Base-by-base conservation (phyloP, 2,329 filamentous ascomycete genomes). In the Neonectria hederae region DNA sequence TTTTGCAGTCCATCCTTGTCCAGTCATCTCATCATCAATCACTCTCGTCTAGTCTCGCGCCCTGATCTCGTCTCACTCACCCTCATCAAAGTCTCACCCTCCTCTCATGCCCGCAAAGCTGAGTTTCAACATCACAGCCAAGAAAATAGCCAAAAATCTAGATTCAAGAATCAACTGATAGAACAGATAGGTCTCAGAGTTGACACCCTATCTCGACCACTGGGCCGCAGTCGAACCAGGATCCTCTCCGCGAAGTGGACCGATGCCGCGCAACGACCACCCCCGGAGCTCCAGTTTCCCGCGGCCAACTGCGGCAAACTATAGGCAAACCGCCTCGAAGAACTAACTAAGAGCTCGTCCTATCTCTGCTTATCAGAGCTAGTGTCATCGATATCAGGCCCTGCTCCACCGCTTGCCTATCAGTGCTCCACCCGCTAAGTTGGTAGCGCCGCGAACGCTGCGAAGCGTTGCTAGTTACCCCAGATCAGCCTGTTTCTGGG, bases 361-460 rank as follows among this genome's bases (percentile, higher is more conserved):
- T 65, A 64, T 63, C 61, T 60, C 53, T 54, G 21, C 32, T 61
- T 64, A 19, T 43, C 42, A 26, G 35, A 54, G 42, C 62, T 56
- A 54, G 63, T 40, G 59, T 55, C 64, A 65, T 66, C 63, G 54
- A 10, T 43, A 30, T 43, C 53, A 45, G 19, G n/a, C n/a, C n/a
- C 17, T 46, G n/a, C 26, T 24, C 51, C 35, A 56, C 40, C 48
- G 48, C 45, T 32, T 45, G 24, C 54, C 59, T 71, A 71, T 69
- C 66, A 69, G 58, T 56, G 63, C 71, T 69, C 70, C 69, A 66
- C 67, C 46, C 17, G 32, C 32, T 13, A 6, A 17, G 19, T 22
- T 46, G 13, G 14, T n/a, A 21, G 24, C n/a, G 24, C 45, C 35
- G 35, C 35, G 35, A 38, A 38, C 35, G 35, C 35, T 28, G 14